Conservation (phyloP, 148 eudicot genomes). For the Cornus suecica region DNA sequence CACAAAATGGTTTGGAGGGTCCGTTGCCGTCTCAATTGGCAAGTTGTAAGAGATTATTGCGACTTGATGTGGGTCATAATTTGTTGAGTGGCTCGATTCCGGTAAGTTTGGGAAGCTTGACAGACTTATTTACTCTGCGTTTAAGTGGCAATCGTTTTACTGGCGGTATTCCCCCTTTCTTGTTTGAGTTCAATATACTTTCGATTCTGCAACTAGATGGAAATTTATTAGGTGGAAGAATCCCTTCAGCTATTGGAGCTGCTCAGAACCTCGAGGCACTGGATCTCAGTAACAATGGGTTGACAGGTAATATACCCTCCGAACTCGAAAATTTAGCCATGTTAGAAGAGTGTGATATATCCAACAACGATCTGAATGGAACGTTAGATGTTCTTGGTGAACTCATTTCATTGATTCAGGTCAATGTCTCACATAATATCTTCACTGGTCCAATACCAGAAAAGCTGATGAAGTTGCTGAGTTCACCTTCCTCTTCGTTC, state of each 20-base stretch:
- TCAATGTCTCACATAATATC: slow-evolving; percentile 49
- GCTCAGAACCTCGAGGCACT: slow-evolving; percentile 39
- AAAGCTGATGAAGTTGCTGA: slow-evolving; percentile 37
- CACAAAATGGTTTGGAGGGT: slow-evolving; percentile 59
- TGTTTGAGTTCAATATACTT: slow-evolving; percentile 44
- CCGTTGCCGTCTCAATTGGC: slow-evolving; percentile 52
- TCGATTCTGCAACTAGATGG: slow-evolving; percentile 54
- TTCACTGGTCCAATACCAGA: slow-evolving; percentile 50
- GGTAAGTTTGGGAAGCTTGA: slow-evolving; percentile 39
- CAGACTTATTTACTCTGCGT: slow-evolving; percentile 33
- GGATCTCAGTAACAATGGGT: slow-evolving; percentile 55
- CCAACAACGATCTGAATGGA: slow-evolving; percentile 62
- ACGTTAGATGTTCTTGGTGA: slow-evolving; percentile 40
- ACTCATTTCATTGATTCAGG: slow-evolving; percentile 36
- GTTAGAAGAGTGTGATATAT: slow-evolving; percentile 54
- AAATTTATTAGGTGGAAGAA: slow-evolving; percentile 54
- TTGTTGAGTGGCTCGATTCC: slow-evolving; percentile 57
- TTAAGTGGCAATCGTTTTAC: slow-evolving; percentile 56
- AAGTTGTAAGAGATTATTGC: slow-evolving; percentile 36
- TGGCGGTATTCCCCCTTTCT: slow-evolving; percentile 54
- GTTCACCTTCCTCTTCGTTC: slow-evolving; percentile 50
- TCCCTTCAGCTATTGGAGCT: slow-evolving; percentile 41
- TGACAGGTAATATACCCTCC: slow-evolving; percentile 51
- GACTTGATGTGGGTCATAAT: slow-evolving; percentile 51
- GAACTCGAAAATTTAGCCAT: slow-evolving; percentile 35